A percentile compares a stretch with the other conserved stretches of the same genome.
These are phyloP conservation scores for Malus sylvestris DNA, from an alignment of 306 rosid genomes.

Conservation along the genomic window DNA sequence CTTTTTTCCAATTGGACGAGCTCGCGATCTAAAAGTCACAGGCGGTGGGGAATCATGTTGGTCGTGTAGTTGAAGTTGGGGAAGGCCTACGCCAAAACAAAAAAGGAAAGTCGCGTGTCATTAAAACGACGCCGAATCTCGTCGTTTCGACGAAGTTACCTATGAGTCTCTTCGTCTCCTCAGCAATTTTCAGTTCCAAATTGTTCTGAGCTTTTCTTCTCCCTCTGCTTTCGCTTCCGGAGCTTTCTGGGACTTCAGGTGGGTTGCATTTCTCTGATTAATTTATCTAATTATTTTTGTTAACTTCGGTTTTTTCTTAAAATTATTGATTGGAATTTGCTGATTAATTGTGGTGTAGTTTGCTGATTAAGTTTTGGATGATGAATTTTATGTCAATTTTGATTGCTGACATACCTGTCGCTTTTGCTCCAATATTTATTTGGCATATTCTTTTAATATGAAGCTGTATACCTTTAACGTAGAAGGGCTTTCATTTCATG, in stretches of 20 bases:
- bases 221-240: neutral
- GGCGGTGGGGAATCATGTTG: neutral
- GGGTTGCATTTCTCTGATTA: neutral
- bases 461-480: neutral
- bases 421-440: neutral
- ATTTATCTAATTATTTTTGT: neutral
- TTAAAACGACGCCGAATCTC: conserved; percentile 21
- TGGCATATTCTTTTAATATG: neutral
- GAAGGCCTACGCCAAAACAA: neutral
- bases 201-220: neutral
- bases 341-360: neutral
- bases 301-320: neutral
- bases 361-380: neutral
- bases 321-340: neutral
- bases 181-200: neutral
- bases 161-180: neutral
- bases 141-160: conserved; percentile 13
- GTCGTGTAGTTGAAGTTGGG: neutral
- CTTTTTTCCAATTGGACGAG: neutral
- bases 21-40: neutral
- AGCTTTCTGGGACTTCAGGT: neutral
- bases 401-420: neutral
- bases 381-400: neutral
- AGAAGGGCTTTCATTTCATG: neutral
- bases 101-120: neutral